These are phyloP conservation scores for Thamnidium elegans DNA, from an alignment of 192 early-diverging fungal genomes.

Conservation along the genomic window DNA sequence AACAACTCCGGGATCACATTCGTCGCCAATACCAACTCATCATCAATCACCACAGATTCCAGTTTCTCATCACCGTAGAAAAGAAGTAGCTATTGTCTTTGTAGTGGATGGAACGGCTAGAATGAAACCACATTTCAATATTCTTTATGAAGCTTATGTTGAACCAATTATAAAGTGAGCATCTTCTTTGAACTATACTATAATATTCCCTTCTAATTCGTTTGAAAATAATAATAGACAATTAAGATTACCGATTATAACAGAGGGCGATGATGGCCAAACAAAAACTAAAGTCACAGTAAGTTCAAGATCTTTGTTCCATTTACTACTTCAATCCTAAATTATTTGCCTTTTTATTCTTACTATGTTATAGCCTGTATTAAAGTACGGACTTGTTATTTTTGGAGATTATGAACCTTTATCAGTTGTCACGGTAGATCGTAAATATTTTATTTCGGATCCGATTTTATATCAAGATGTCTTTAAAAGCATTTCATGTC, in stretches of 20 bases:
- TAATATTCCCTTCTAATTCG: not conserved
- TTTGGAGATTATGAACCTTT: slow-evolving; percentile 55
- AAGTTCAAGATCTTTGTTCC: too few relatives aligned
- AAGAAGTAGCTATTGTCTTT: slow-evolving; percentile 54
- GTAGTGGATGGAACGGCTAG: slow-evolving; percentile 53
- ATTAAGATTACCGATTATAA: slow-evolving; percentile 46
- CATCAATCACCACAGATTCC: slow-evolving; percentile 24
- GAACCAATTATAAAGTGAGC: slow-evolving; percentile 54
- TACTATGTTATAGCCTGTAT: slow-evolving; percentile 37
- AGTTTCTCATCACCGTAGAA: slow-evolving; percentile 34
- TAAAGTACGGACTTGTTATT: slow-evolving; percentile 52
- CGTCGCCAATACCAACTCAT: slow-evolving; percentile 20
- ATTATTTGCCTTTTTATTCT: too few relatives aligned
- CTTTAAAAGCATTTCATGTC: slow-evolving; percentile 44
- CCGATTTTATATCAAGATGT: slow-evolving; percentile 43
- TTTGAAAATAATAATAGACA: slow-evolving; percentile 35
- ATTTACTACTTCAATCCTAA: too few relatives aligned
- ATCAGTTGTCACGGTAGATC: slow-evolving; percentile 48
- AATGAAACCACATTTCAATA: slow-evolving; percentile 44
- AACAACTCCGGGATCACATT: slow-evolving; percentile 23
- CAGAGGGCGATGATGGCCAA: slow-evolving; percentile 43
- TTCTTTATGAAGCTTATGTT: slow-evolving; percentile 47
- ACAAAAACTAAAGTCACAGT: slow-evolving; percentile 52
- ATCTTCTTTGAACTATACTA: not conserved
- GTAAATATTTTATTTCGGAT: slow-evolving; percentile 50